phyloP scores from a whole-genome alignment of 805 yeast species.

The Cyberlindnera saturnus region DNA sequence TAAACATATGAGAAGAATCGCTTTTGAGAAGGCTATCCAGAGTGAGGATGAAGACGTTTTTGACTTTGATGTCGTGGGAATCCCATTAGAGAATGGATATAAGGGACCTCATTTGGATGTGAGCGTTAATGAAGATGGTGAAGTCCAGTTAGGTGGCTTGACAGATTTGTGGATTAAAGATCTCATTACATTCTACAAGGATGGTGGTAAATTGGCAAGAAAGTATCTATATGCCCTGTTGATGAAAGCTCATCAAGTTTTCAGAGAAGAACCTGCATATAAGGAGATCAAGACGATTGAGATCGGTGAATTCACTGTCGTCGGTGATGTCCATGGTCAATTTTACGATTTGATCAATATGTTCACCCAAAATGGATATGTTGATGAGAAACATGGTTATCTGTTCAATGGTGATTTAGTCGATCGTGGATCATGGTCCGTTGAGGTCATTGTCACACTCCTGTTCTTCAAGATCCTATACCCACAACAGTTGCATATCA shows the following conservation, averaged over 20 bases:
- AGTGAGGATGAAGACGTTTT: slow-evolving; percentile 58
- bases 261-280: slow-evolving; percentile 64
- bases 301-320: slow-evolving; percentile 56
- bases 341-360: slow-evolving; percentile 83
- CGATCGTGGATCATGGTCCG: slow-evolving; percentile 97
- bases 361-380: slow-evolving; percentile 69
- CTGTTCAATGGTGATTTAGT: slow-evolving; percentile 97
- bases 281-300: slow-evolving; percentile 50
- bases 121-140: slow-evolving; percentile 20
- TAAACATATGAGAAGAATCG: slow-evolving; percentile 60
- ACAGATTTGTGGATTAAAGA: slow-evolving; percentile 49
- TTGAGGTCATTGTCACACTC: slow-evolving; percentile 83
- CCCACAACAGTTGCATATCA: slow-evolving; percentile 66
- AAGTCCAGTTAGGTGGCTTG: slow-evolving; percentile 27
- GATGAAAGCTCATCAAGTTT: slow-evolving; percentile 59
- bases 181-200: slow-evolving; percentile 66
- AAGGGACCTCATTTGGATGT: slow-evolving; percentile 52
- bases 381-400: slow-evolving; percentile 58
- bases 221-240: slow-evolving; percentile 79
- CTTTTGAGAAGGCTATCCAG: slow-evolving; percentile 84
- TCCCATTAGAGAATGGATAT: slow-evolving; percentile 45
- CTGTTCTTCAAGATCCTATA: slow-evolving; percentile 71
- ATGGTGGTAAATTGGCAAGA: slow-evolving; percentile 71
- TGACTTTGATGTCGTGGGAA: slow-evolving; percentile 9
- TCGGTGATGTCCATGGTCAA: slow-evolving; percentile 98